Percentiles rank a stretch among this genome's conserved stretches.
These are phyloP conservation scores for Pythium insidiosum DNA, from an alignment of 352 stramenopile species.

Conservation along the genomic window DNA sequence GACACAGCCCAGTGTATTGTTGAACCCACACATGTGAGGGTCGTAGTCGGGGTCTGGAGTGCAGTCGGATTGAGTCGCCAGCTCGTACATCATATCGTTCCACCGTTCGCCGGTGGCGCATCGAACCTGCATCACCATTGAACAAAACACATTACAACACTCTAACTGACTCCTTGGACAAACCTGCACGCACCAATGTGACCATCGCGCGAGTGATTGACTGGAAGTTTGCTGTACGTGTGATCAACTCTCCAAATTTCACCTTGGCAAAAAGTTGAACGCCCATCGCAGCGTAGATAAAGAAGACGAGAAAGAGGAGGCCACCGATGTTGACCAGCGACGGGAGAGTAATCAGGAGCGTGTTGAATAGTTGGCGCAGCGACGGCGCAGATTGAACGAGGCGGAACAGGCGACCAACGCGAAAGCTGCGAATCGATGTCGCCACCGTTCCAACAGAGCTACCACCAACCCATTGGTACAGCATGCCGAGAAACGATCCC, in stretches of 20 bases:
- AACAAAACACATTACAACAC: neutral
- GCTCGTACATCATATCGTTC: slow-evolving; percentile 89
- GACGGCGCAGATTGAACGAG: slow-evolving; percentile 67
- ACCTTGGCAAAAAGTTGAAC: slow-evolving; percentile 89
- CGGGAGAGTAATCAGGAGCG: slow-evolving; percentile 79
- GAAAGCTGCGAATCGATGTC: slow-evolving; percentile 72
- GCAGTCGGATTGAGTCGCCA: slow-evolving; percentile 46
- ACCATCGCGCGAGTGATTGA: slow-evolving; percentile 65
- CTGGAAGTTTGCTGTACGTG: slow-evolving; percentile 82
- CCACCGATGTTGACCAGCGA: slow-evolving; percentile 82
- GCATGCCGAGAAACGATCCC: slow-evolving; percentile 35
- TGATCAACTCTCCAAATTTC: slow-evolving; percentile 54
- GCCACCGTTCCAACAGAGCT: slow-evolving; percentile 40
- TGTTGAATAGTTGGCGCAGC: slow-evolving; percentile 84
- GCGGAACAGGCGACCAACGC: slow-evolving; percentile 67
- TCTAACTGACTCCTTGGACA: neutral
- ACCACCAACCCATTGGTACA: slow-evolving; percentile 36
- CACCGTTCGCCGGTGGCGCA: slow-evolving; percentile 90
- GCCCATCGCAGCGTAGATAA: slow-evolving; percentile 88
- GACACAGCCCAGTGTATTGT: slow-evolving; percentile 29
- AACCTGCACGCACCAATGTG: slow-evolving; percentile 27
- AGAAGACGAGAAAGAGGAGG: slow-evolving; percentile 87
- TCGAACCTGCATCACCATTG: slow-evolving; percentile 52
- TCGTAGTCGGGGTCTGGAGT: slow-evolving; percentile 37
- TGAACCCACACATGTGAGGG: slow-evolving; percentile 51